Percentiles rank a stretch among this genome's conserved stretches.
Evolutionary conservation across 2,329 filamentous ascomycete species (phyloP).

Genomic region (Fusarium goolgardi): DNA sequence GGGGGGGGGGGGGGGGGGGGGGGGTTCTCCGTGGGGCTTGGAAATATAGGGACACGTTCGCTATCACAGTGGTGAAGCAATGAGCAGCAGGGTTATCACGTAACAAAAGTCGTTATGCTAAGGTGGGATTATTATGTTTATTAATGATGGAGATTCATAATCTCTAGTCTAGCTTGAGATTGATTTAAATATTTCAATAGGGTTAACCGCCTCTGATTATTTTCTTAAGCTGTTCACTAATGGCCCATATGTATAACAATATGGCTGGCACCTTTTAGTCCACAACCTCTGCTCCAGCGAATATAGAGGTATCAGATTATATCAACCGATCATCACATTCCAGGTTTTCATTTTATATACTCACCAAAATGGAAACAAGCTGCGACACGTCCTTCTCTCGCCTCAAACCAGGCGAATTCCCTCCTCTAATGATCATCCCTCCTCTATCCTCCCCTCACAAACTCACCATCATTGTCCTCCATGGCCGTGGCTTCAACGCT

Average conservation of each 20-base stretch:
- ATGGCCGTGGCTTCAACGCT: slow-evolving; percentile 60
- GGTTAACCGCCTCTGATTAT: not conserved
- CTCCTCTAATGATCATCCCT: slow-evolving; percentile 34
- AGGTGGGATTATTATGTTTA: not conserved
- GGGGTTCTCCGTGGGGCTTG: slow-evolving; percentile 20
- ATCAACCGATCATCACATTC: too few species aligned
- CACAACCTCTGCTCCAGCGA: not conserved
- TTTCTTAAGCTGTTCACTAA: not conserved
- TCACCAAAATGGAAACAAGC: not conserved
- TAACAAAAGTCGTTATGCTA: not conserved
- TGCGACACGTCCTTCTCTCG: not conserved
- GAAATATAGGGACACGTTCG: slow-evolving; percentile 29
- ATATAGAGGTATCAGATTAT: not conserved
- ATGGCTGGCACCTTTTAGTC: not conserved
- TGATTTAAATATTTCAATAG: not conserved
- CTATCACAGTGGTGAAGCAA: not conserved
- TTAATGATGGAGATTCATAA: not conserved
- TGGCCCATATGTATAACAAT: not conserved
- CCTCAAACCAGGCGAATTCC: slow-evolving; percentile 41
- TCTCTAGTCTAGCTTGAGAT: not conserved
- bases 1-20: too few species aligned
- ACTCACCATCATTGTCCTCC: slow-evolving; percentile 61
- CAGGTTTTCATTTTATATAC: not conserved
- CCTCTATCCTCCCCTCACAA: slow-evolving; percentile 50
- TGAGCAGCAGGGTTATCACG: not conserved